Evolutionary conservation across 495 filamentous ascomycete species (phyloP).

Genomic region (Annulohypoxylon nitens): DNA sequence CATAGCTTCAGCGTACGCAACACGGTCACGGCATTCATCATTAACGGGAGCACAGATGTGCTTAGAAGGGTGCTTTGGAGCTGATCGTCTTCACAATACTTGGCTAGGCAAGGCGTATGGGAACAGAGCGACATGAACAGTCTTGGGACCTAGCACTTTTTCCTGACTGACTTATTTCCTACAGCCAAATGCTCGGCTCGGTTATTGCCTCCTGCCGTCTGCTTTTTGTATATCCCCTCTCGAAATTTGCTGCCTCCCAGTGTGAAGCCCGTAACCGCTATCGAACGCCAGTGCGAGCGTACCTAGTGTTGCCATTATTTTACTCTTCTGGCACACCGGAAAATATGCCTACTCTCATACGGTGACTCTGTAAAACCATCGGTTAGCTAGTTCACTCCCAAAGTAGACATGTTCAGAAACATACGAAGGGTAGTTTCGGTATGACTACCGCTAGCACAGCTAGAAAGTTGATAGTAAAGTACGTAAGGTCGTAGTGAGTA

Average conservation of each 20-base stretch:
- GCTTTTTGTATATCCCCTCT: constrained; percentile 29
- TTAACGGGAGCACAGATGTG: neutral
- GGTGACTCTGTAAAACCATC: constrained; percentile 69
- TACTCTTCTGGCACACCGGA: constrained; percentile 70
- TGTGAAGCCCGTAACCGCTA: constrained; percentile 21
- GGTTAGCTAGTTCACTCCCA: constrained; percentile 29
- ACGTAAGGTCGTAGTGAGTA: constrained; percentile 95
- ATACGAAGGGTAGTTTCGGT: constrained; percentile 93
- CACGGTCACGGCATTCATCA: neutral
- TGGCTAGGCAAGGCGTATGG: constrained; percentile 4
- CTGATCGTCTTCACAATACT: constrained; percentile 16
- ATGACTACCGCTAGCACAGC: constrained; percentile 93
- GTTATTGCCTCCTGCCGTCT: constrained; percentile 14
- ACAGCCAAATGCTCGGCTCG: constrained; percentile 31
- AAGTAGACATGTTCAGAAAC: constrained; percentile 50
- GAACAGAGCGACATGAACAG: constrained; percentile 14
- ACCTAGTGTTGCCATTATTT: constrained; percentile 31
- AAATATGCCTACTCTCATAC: constrained; percentile 76
- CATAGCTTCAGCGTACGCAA: constrained; percentile 8
- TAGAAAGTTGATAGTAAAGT: constrained; percentile 96
- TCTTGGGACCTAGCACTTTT: constrained; percentile 35
- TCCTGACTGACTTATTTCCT: constrained; percentile 38
- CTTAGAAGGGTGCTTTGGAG: neutral
- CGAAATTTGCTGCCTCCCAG: constrained; percentile 26
- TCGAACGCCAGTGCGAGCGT: constrained; percentile 29